Conservation (phyloP, 75 land plant genomes). For the Picea sitchensis region DNA sequence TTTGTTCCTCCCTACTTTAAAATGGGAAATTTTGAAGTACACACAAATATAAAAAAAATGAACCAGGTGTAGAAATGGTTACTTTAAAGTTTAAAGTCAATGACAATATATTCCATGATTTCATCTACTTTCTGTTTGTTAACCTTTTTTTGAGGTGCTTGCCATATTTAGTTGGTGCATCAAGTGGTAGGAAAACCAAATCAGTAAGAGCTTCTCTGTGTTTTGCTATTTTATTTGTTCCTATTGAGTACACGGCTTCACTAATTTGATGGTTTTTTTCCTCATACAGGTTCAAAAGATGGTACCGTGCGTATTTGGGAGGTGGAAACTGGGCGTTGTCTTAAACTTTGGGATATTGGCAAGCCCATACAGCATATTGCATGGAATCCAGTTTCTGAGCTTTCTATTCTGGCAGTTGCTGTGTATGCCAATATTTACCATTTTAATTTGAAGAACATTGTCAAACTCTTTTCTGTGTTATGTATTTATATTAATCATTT, state of each 20-base stretch:
- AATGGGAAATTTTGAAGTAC: too few species aligned
- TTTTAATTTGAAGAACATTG: not conserved
- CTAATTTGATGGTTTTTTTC: conserved; percentile 14
- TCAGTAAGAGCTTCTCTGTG: not conserved
- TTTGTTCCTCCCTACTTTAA: too few species aligned
- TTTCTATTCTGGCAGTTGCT: conserved; percentile 67
- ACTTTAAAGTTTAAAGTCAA: too few species aligned
- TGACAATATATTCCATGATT: too few species aligned
- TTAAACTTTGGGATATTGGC: conserved; percentile 73
- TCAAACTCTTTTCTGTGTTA: not conserved
- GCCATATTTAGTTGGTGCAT: not conserved
- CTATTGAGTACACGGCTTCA: not conserved
- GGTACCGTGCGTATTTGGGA: conserved; percentile 94
- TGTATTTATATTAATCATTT: not conserved
- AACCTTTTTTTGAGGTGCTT: not conserved
- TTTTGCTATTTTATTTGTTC: not conserved
- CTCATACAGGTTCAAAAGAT: conserved; percentile 72
- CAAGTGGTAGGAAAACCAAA: not conserved
- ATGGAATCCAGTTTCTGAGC: conserved; percentile 87
- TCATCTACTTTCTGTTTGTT: too few species aligned
- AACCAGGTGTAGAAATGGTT: too few species aligned
- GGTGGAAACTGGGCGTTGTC: conserved; percentile 75
- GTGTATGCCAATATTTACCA: conserved; percentile 44
- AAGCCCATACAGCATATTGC: conserved; percentile 57
- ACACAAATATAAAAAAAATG: too few species aligned